Evolutionary conservation across 345 rosid species (phyloP).

Genomic region (Arabidopsis suecica): DNA sequence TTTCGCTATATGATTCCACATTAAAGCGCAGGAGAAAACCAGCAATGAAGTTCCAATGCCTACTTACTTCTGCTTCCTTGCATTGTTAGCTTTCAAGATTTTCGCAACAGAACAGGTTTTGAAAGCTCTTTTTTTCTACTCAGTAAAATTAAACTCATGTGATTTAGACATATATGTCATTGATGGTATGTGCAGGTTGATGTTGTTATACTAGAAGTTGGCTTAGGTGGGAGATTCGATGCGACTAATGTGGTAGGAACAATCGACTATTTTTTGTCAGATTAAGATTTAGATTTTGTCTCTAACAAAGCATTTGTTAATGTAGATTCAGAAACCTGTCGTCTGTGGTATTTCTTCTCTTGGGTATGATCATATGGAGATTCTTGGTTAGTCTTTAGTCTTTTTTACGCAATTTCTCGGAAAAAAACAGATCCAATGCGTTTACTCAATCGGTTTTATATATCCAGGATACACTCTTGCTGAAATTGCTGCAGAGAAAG

Average conservation of each 20-base stretch:
- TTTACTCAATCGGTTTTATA: slow-evolving; percentile 7
- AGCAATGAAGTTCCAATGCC: slow-evolving; percentile 91
- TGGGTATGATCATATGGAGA: slow-evolving; percentile 99
- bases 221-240: slow-evolving; percentile 88
- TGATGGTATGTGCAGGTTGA: slow-evolving; percentile 64
- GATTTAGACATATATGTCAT: slow-evolving; percentile 5
- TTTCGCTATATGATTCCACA: background rate
- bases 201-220: slow-evolving; percentile 94
- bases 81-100: slow-evolving; percentile 92
- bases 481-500: slow-evolving; percentile 94
- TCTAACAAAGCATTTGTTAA: slow-evolving; percentile 11
- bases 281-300: slow-evolving; percentile 4
- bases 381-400: slow-evolving; percentile 96
- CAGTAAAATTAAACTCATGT: background rate
- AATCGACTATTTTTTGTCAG: background rate
- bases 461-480: slow-evolving; percentile 79
- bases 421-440: background rate
- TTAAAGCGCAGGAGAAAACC: slow-evolving; percentile 62
- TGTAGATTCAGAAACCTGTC: slow-evolving; percentile 77
- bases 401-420: background rate
- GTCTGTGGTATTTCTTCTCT: slow-evolving; percentile 93
- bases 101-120: slow-evolving; percentile 85
- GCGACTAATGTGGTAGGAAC: slow-evolving; percentile 89
- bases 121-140: background rate
- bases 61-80: slow-evolving; percentile 82